These are phyloP conservation scores for Ehretia macrophylla DNA, from an alignment of 257 asterid genomes.

Conservation along the genomic window DNA sequence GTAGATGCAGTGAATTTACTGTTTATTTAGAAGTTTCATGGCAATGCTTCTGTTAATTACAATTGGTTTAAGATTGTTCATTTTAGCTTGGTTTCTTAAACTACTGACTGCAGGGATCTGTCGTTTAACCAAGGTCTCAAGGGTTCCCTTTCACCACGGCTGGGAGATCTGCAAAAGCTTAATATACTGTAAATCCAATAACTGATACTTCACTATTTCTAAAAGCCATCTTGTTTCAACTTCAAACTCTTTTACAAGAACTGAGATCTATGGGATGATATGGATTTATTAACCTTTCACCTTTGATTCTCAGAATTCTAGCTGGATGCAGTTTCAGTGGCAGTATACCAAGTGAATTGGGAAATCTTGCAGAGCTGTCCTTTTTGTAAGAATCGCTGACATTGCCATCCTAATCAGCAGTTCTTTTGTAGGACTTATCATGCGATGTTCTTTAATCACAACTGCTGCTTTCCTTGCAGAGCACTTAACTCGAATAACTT, in stretches of 20 bases:
- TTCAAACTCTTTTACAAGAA: neutral
- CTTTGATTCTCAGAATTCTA: conserved; percentile 54
- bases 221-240: neutral
- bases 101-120: conserved; percentile 55
- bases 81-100: neutral
- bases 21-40: conserved; percentile 19
- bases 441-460: neutral
- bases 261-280: neutral
- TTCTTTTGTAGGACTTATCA: neutral
- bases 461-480: conserved; percentile 33
- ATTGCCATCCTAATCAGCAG: neutral
- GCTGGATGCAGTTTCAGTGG: conserved; percentile 92
- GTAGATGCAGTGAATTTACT: conserved; percentile 93
- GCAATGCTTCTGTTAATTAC: conserved; percentile 4
- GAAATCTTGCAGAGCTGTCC: conserved; percentile 72
- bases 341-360: conserved; percentile 73
- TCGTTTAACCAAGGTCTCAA: conserved; percentile 83
- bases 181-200: conserved; percentile 58
- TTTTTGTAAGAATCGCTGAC: conserved; percentile 57
- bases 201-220: neutral
- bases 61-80: neutral
- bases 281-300: neutral
- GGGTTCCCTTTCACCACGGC: conserved; percentile 75
- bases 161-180: conserved; percentile 73
- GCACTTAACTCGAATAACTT: conserved; percentile 92